phyloP scores from a whole-genome alignment of 345 rosid species.

The Pistacia atlantica region DNA sequence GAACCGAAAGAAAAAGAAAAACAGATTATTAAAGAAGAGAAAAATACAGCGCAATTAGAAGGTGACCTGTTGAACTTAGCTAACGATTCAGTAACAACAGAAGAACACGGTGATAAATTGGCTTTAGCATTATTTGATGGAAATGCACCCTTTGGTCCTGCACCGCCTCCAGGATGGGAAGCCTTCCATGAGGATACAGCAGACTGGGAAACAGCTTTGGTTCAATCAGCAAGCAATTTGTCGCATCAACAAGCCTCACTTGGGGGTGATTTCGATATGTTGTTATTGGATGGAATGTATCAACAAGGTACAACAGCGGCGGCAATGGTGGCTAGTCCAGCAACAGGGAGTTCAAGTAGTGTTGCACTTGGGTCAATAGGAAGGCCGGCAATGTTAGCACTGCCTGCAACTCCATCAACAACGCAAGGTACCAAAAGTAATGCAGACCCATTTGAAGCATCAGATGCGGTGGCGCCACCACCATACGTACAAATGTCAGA shows the following conservation, averaged over 20 bases:
- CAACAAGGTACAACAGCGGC: constrained; percentile 43
- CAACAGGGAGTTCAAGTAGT: constrained; percentile 62
- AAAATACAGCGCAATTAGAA: constrained; percentile 29
- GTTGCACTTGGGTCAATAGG: constrained; percentile 55
- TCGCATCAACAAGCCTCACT: constrained; percentile 35
- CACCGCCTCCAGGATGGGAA: constrained; percentile 51
- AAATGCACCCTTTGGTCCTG: constrained; percentile 17
- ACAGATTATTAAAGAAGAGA: not conserved
- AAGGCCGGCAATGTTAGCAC: constrained; percentile 46
- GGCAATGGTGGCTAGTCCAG: constrained; percentile 27
- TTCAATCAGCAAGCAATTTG: constrained; percentile 63
- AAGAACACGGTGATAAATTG: constrained; percentile 47
- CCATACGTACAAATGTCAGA: constrained; percentile 63
- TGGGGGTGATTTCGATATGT: constrained; percentile 53
- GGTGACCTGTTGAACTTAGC: constrained; percentile 65
- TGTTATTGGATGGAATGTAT: constrained; percentile 62
- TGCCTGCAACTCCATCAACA: constrained; percentile 48
- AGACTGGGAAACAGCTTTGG: constrained; percentile 80
- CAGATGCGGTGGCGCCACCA: constrained; percentile 46
- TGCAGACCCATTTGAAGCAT: constrained; percentile 61
- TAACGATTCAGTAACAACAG: constrained; percentile 34
- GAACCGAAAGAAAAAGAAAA: constrained; percentile 25
- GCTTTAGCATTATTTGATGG: constrained; percentile 75
- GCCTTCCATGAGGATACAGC: constrained; percentile 58
- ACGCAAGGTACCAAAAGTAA: not conserved